Base-by-base conservation (phyloP, 1,139 yeast species). In the Pichia norvegensis region DNA sequence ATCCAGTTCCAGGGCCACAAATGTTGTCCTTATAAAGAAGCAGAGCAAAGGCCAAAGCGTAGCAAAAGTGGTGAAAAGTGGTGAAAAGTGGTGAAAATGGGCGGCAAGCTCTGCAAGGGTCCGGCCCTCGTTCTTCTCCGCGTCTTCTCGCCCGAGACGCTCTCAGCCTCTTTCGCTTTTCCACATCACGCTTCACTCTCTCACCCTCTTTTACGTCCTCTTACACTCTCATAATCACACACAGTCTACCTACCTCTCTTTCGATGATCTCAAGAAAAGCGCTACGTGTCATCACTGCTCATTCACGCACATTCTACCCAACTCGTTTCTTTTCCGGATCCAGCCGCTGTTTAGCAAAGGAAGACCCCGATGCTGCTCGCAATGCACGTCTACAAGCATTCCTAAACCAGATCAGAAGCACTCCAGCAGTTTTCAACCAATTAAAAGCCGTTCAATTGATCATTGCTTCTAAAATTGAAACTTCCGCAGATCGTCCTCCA, bases 401-500 rank as follows among this genome's bases (percentile, higher is more conserved):
- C 21, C 33, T 41, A 1, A 40, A 46, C 29, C 38, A 44, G 14
- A 41, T 48, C 4, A 42, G 51, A 33, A 20, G 37, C 6, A 46
- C 40, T 19, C 44, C 39, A 23, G 41, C 22, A 10, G 41, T 48
- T 10, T 41, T 29, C 36, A 29, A 33, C 31, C 51, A 48, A 25
- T 17, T 48, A 2, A 48, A 42, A 20, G 44, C 44, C 17, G 46
- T 48, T 16, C 51, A 48, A 38, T 13, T 48, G 1, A 35, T 46
- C 10, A 46, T 48, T 41, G 51, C 51, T 16, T 27, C 42, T 11
- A 48, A 48, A 23, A 23, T 46, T 13, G 33, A 45, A n/a, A n/a
- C 13, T 16, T 27, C 31, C 20, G 19, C 45, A 7, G 36, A 29
- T 20, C 39, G 36, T 38, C 25, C 40, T 1, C 51, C 49, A 7